These are phyloP conservation scores for Scheffersomyces cryptocercus DNA, from an alignment of 1,139 yeast species.

Conservation along the genomic window DNA sequence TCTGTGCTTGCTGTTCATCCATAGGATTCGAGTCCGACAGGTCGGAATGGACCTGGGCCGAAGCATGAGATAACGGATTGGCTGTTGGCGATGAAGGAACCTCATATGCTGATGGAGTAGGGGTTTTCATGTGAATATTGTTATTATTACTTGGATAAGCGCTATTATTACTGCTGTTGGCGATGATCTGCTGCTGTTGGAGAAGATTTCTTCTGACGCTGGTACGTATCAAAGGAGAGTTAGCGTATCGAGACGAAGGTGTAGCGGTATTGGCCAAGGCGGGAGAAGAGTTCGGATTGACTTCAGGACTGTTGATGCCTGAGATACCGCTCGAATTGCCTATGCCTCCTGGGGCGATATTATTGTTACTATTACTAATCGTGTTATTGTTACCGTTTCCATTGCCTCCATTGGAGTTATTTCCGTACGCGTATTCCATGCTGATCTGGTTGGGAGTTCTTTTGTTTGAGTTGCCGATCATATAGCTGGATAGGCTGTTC, in stretches of 20 bases:
- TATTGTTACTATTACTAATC: constrained; percentile 4
- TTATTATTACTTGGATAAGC: too few species aligned
- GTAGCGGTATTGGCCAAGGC: not conserved
- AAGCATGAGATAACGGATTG: constrained; percentile 25
- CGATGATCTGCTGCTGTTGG: constrained; percentile 9
- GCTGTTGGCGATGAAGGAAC: constrained; percentile 44
- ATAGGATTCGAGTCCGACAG: constrained; percentile 41
- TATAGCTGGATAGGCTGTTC: constrained; percentile 37
- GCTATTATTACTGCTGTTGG: not conserved
- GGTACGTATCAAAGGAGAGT: constrained; percentile 1
- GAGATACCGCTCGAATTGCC: not conserved
- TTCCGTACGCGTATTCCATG: too few species aligned
- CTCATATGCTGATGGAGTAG: constrained; percentile 46
- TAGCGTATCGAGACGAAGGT: too few species aligned
- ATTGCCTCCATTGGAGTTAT: constrained; percentile 1
- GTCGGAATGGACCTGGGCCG: constrained; percentile 39
- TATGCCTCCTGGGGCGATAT: too few species aligned
- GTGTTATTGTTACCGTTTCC: constrained; percentile 3
- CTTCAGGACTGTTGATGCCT: constrained; percentile 8
- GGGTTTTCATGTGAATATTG: constrained; percentile 28
- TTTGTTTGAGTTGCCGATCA: constrained; percentile 36
- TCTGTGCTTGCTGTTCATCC: constrained; percentile 5
- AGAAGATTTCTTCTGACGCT: constrained; percentile 9
- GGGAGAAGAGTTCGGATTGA: constrained; percentile 2
- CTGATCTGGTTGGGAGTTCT: constrained; percentile 26